Evolutionary conservation across 352 stramenopile genomes (phyloP).

Genomic region (Phytophthora vignae): DNA sequence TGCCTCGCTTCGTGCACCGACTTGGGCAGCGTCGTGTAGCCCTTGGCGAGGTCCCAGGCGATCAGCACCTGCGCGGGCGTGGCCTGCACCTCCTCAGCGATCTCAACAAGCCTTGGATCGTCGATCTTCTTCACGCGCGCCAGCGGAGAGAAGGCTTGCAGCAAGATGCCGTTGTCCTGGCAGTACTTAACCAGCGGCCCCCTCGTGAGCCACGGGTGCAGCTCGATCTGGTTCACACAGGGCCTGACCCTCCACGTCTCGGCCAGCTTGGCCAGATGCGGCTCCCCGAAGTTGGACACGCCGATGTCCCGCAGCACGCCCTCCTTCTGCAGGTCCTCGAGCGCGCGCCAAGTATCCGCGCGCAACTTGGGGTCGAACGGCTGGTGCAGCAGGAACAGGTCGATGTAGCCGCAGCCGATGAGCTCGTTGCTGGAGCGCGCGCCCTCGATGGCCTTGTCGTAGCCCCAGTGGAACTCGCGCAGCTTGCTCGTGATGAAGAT

Average conservation of each 20-base stretch:
- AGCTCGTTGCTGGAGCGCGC: conserved; percentile 54
- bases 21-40: conserved; percentile 58
- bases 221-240: conserved; percentile 80
- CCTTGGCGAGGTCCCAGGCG: conserved; percentile 52
- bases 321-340: conserved; percentile 48
- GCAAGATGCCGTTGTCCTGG: conserved; percentile 43
- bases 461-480: conserved; percentile 69
- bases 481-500: conserved; percentile 88
- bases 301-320: conserved; percentile 81
- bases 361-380: conserved; percentile 57
- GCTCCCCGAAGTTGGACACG: conserved; percentile 86
- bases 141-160: conserved; percentile 61
- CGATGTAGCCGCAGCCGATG: conserved; percentile 80
- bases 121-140: conserved; percentile 53
- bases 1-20: conserved; percentile 50
- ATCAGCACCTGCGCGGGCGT: conserved; percentile 58
- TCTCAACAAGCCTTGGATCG: conserved; percentile 43
- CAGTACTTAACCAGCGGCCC: conserved; percentile 66
- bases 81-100: conserved; percentile 41
- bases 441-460: conserved; percentile 66
- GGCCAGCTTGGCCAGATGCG: conserved; percentile 79
- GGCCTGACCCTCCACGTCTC: conserved; percentile 55
- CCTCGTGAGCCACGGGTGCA: conserved; percentile 71
- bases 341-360: conserved; percentile 47
- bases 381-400: conserved; percentile 78